These are phyloP conservation scores for Xylariales sp. DNA, from an alignment of 2,329 filamentous ascomycete species.

Conservation along the genomic window DNA sequence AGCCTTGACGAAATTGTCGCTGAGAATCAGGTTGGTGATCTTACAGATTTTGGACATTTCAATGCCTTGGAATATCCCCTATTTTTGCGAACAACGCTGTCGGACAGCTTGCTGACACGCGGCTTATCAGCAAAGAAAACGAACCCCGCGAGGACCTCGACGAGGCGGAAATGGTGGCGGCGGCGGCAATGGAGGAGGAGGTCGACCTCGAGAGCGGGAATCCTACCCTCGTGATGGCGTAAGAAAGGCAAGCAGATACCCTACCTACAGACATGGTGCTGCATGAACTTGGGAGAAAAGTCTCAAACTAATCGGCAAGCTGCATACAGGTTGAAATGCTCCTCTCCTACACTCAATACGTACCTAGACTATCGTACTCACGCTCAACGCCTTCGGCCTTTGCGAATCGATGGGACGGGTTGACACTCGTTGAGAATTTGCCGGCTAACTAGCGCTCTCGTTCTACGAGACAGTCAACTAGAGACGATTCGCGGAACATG, in stretches of 20 bases:
- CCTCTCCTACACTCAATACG: too few relatives aligned
- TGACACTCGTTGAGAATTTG: slow-evolving; percentile 22
- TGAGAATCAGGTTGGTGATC: slow-evolving; percentile 25
- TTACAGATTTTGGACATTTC: neutral
- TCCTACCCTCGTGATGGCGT: slow-evolving; percentile 73
- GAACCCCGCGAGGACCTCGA: slow-evolving; percentile 22
- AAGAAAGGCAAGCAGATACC: slow-evolving; percentile 66
- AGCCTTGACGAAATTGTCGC: slow-evolving; percentile 31
- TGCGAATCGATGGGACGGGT: slow-evolving; percentile 1
- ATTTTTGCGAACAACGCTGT: neutral
- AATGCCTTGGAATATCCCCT: neutral
- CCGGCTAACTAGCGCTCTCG: slow-evolving; percentile 47
- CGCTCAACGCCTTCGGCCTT: slow-evolving; percentile 12
- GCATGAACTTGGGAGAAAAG: too few relatives aligned
- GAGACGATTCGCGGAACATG: slow-evolving; percentile 61
- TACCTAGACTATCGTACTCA: too few relatives aligned
- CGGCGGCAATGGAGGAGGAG: slow-evolving; percentile 12
- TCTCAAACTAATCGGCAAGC: too few relatives aligned
- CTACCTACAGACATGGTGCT: slow-evolving; percentile 6
- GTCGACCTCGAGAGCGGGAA: slow-evolving; percentile 33
- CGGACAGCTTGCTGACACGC: neutral
- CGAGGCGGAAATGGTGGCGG: slow-evolving; percentile 19
- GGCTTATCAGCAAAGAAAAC: slow-evolving; percentile 18
- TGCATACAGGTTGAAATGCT: too few relatives aligned
- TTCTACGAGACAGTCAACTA: slow-evolving; percentile 38